Evolutionary conservation across 345 rosid genomes (phyloP), one percentile per base, ranked within the genome.

Genomic region (Eucalyptus caleyi): DNA sequence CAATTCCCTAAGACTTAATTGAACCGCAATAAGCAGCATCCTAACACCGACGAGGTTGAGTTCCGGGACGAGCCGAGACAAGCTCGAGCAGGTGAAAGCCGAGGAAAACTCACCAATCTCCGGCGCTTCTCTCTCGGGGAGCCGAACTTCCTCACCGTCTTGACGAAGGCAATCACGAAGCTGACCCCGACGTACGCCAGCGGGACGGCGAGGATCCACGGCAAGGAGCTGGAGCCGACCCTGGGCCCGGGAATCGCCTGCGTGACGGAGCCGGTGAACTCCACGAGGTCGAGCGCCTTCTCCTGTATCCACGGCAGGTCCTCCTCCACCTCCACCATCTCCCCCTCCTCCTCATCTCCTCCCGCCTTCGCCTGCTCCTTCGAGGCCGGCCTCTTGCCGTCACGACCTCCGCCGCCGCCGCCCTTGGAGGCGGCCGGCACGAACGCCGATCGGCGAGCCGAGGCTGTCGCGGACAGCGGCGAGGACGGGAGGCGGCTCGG

Each of bases 181-280:
- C 97, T 95, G 51, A 93, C 72, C 30, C 95, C 98, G 83, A 93
- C 95, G 92, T 98, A 98, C 87, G 96, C 95, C 45, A 98, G 85
- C 45, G 99, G 99, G 49, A 96, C 92, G 12, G 98, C 99, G 69
- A 98, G 97, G 87, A 98, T 94, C 99, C 98, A 97, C 42, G 99
- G 99, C 89, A 98, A 89, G 88, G 97, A 95, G 93, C 98, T 96
- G 60, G 90, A 93, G 87, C 99, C 98, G 49, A 98, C 97, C 87
- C 99, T 92, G 21, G 99, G 99, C 9, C 99, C 99, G 11, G 99
- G 99, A 90, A 98, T 92, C 62, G 99, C 98, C 90, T 97, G 97
- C 88, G 98, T 93, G 72, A 97, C 97, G 1, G 99, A 94, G 37
- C 99, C 98, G 37, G 98, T 98, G 93, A 96, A 96, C 94, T 98